These are phyloP conservation scores for Melastoma candidum DNA, from an alignment of 441 rosid species.

Conservation along the genomic window DNA sequence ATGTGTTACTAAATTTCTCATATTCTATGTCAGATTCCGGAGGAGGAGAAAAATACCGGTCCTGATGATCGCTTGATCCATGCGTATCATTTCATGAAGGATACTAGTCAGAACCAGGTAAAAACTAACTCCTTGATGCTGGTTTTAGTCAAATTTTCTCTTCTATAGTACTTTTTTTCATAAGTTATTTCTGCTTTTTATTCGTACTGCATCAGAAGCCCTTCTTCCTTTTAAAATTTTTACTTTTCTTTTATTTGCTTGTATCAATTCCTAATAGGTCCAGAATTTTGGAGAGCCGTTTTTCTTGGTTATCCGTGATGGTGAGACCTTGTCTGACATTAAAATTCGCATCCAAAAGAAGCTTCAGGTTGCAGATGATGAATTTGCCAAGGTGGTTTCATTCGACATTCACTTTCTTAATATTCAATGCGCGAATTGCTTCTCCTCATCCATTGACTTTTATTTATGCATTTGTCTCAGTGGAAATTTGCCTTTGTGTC, in stretches of 20 bases:
- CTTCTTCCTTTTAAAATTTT: background rate
- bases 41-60: slow-evolving; percentile 69
- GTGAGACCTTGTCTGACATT: slow-evolving; percentile 9
- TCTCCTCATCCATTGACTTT: background rate
- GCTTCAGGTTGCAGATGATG: slow-evolving; percentile 13
- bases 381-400: slow-evolving; percentile 41
- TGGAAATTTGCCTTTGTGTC: slow-evolving; percentile 66
- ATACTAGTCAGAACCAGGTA: slow-evolving; percentile 59
- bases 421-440: background rate
- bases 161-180: background rate
- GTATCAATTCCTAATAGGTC: slow-evolving; percentile 19
- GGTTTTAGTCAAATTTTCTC: background rate
- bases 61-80: slow-evolving; percentile 61
- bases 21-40: slow-evolving; percentile 34
- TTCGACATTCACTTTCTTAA: background rate
- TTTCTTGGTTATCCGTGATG: slow-evolving; percentile 12
- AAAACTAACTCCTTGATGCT: no score
- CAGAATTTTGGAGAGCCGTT: slow-evolving; percentile 46
- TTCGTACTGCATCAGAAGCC: background rate
- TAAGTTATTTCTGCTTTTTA: slow-evolving; percentile 2
- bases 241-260: slow-evolving; percentile 1
- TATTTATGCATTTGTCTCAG: slow-evolving; percentile 18
- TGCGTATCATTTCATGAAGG: slow-evolving; percentile 59
- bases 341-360: slow-evolving; percentile 10
- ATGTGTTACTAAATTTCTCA: no score